phyloP scores from a whole-genome alignment of 1,284 basidiomycete species.

The Tetrapyrgos nigripes region DNA sequence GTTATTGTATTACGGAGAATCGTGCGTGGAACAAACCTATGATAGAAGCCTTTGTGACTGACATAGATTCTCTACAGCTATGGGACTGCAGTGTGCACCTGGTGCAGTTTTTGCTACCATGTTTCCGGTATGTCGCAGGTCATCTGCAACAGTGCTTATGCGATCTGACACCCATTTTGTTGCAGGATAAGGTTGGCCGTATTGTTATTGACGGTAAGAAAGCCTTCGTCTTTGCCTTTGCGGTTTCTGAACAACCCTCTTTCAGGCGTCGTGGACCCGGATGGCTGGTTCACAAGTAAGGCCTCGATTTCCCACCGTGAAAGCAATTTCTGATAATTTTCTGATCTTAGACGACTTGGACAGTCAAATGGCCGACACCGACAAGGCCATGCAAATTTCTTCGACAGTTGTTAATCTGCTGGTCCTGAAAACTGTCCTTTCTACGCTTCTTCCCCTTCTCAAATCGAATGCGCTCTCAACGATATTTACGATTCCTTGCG shows the following conservation, averaged over 20 bases:
- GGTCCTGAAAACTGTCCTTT: constrained; percentile 32
- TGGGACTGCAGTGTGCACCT: constrained; percentile 50
- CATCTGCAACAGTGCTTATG: background rate
- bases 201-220: constrained; percentile 41
- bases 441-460: constrained; percentile 25
- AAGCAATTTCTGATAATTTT: too few species aligned
- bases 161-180: background rate
- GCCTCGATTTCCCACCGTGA: background rate
- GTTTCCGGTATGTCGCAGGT: constrained; percentile 46
- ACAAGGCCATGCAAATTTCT: constrained; percentile 34
- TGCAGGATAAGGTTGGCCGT: constrained; percentile 45
- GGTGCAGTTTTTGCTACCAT: constrained; percentile 53
- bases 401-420: constrained; percentile 26
- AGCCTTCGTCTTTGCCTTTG: background rate
- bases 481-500: background rate
- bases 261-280: constrained; percentile 40
- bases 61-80: constrained; percentile 36
- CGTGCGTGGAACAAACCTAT: constrained; percentile 36
- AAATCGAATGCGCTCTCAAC: background rate
- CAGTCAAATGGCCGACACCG: constrained; percentile 30
- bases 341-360: constrained; percentile 17
- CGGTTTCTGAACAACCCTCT: background rate
- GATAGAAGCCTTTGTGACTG: background rate
- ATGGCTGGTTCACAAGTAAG: constrained; percentile 39
- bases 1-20: constrained; percentile 59